phyloP scores from a whole-genome alignment of 2,329 filamentous ascomycete genomes.

The Epicoccum nigrum region DNA sequence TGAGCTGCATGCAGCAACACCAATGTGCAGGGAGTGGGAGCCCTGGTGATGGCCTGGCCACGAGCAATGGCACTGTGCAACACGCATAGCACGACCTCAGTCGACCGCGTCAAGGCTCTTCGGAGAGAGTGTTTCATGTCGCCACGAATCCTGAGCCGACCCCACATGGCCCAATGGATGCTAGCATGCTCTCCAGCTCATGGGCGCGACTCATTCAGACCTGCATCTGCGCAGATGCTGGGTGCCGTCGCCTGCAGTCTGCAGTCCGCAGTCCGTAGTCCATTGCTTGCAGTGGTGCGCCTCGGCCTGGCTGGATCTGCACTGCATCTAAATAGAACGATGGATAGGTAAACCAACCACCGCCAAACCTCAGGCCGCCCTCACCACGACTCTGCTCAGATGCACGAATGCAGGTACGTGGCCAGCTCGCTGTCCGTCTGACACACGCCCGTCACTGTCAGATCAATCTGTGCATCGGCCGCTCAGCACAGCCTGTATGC shows the following conservation, averaged over 20 bases:
- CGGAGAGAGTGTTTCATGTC: conserved; percentile 10
- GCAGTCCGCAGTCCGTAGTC: neutral
- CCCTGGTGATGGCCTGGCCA: no score
- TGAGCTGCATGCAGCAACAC: neutral
- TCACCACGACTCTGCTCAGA: neutral
- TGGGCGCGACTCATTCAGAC: conserved; percentile 14
- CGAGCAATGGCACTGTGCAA: neutral
- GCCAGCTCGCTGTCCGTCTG: conserved; percentile 16
- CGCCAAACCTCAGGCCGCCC: neutral
- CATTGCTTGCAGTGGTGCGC: neutral
- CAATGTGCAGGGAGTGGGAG: neutral
- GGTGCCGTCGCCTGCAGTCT: neutral
- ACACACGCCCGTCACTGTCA: conserved; percentile 14
- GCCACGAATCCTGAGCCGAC: conserved; percentile 18
- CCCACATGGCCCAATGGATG: conserved; percentile 17
- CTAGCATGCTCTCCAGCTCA: conserved; percentile 21
- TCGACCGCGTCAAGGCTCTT: conserved; percentile 9
- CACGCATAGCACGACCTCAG: conserved; percentile 14
- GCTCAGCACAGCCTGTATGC: conserved; percentile 7
- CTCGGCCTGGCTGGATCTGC: no score
- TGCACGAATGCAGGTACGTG: conserved; percentile 28
- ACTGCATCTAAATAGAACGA: neutral
- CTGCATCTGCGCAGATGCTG: neutral
- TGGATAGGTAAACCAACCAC: neutral
- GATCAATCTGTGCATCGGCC: conserved; percentile 6